Evolutionary conservation across 306 rosid genomes (phyloP), one percentile per base, ranked within the genome.

Genomic region (Corylus avellana): DNA sequence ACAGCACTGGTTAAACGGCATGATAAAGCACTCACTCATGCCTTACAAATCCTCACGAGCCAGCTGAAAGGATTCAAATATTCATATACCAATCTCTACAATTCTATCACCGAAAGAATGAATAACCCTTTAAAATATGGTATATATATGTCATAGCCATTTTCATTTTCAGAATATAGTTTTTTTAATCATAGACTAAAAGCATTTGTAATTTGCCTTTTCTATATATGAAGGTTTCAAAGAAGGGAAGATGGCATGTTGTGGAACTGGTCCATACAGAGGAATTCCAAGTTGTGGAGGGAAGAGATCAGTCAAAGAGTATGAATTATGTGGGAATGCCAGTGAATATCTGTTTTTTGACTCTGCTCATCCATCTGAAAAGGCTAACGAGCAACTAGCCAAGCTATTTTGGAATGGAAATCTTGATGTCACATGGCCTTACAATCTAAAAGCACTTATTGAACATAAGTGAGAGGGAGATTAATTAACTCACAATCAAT

Each of bases 201-300:
- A 32, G 35, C 7, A 5, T 6, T 42, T 42, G 46, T 42, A 42
- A 42, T 42, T 42, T 42, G 7, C 46, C 1, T 42, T 42, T 42
- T 7, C 5, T 66, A 14, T 22, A 22, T 22, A 22, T 55, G 13
- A 48, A 85, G 87, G 86, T 22, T 69, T 88, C 51, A 83, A 85
- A 56, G 86, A 83, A 55, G 89, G 78, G 44, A 77, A 79, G 64
- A 17, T 2, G 18, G 89, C 77, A 49, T 85, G 91, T 13, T 88
- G 89, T 51, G 91, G 91, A 8, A 71, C 71, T 13, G 87, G 91
- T 13, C 81, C 62, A 8, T 78, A 59, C 56, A 86, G 87, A 81
- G 87, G 86, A 47, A 78, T 74, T 47, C 16, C 13, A 2, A 85
- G 72, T 69, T 88, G 91, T 51, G 89, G 91, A 42, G 80, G 86